A percentile compares a stretch with the other conserved stretches of the same genome.
Evolutionary conservation across 2,329 filamentous ascomycete species (phyloP).

Genomic region (Pezicula neosporulosa): DNA sequence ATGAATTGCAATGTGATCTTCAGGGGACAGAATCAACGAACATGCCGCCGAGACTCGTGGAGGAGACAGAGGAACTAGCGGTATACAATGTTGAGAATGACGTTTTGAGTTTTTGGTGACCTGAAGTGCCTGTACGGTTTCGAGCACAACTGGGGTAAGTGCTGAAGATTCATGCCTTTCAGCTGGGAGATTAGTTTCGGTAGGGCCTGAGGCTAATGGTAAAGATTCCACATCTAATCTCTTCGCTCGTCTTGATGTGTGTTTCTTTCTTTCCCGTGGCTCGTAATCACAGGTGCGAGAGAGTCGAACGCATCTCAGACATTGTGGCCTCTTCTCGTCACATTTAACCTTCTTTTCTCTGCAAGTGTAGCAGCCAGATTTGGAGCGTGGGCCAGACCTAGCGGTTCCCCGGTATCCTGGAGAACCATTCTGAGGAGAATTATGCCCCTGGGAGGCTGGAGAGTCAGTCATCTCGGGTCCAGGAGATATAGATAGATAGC

Average conservation of each 20-base stretch:
- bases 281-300: constrained; percentile 26
- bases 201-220: no score
- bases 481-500: no score
- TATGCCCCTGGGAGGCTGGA: no score
- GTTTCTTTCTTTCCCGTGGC: constrained; percentile 12
- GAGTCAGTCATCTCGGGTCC: no score
- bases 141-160: not conserved
- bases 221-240: not conserved
- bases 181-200: no score
- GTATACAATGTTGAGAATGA: not conserved
- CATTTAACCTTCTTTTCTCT: constrained; percentile 30
- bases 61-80: constrained; percentile 8
- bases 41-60: constrained; percentile 12
- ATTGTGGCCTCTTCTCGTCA: constrained; percentile 25
- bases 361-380: constrained; percentile 22
- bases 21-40: constrained; percentile 22
- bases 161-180: no score
- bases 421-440: no score
- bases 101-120: not conserved
- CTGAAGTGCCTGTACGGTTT: not conserved
- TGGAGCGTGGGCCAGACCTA: not conserved
- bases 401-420: no score
- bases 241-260: not conserved
- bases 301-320: constrained; percentile 23
- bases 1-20: constrained; percentile 32